A percentile compares a stretch with the other conserved stretches of the same genome.
Conservation (phyloP, 2,329 filamentous ascomycete species). For the Xylaria polymorpha region DNA sequence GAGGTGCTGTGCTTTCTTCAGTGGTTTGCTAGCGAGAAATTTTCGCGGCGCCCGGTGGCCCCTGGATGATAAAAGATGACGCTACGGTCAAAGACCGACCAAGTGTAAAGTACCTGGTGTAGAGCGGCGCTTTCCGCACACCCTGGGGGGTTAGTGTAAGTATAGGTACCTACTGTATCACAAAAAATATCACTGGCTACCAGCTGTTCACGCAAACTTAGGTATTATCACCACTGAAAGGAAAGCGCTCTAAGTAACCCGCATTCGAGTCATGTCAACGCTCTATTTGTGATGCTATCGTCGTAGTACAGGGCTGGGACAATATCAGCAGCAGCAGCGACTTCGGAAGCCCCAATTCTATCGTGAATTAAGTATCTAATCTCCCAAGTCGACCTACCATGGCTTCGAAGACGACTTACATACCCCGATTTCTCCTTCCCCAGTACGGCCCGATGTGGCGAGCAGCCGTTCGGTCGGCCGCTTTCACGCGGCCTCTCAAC, state of each 20-base stretch:
- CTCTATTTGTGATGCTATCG: slow-evolving; percentile 14
- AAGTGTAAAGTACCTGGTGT: background rate
- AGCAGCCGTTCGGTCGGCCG: slow-evolving; percentile 48
- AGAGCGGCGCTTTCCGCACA: background rate
- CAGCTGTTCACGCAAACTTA: slow-evolving; percentile 28
- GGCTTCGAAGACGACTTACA: slow-evolving; percentile 62
- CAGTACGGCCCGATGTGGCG: slow-evolving; percentile 69
- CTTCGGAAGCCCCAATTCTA: slow-evolving; percentile 1
- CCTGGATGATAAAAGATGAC: slow-evolving; percentile 19
- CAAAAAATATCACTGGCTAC: slow-evolving; percentile 25
- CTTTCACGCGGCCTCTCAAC: slow-evolving; percentile 45
- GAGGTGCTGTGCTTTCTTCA: slow-evolving; percentile 15
- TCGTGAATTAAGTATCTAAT: slow-evolving; percentile 18
- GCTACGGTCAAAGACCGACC: slow-evolving; percentile 6
- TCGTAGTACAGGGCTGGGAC: slow-evolving; percentile 25
- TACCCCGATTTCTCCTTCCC: slow-evolving; percentile 76
- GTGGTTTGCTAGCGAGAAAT: slow-evolving; percentile 19
- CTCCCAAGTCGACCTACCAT: slow-evolving; percentile 45
- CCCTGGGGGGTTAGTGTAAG: background rate
- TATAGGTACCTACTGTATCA: too few species aligned
- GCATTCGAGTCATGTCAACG: slow-evolving; percentile 31
- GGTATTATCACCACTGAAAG: background rate
- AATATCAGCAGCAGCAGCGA: background rate
- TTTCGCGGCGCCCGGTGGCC: slow-evolving; percentile 25
- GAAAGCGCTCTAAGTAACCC: background rate